Evolutionary conservation across 2,329 filamentous ascomycete genomes (phyloP), one percentile per base, ranked within the genome.

Genomic region (Arthrinium phaeospermum): DNA sequence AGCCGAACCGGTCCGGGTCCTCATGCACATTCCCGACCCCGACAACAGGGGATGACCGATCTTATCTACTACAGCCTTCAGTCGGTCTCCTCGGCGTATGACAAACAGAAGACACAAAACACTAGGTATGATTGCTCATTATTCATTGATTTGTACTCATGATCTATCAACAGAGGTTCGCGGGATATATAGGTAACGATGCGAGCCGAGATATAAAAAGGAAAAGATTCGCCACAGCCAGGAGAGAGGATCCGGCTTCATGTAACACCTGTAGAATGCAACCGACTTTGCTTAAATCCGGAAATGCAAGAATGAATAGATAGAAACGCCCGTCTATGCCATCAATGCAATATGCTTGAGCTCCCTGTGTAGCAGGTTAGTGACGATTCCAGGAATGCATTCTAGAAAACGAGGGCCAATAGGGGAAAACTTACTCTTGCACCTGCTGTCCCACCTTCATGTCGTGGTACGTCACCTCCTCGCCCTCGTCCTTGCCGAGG

Each of bases 391-490:
- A 4, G 6, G 6, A 8, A 49, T 8, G 10, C 67, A 4, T n/a
- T 3, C 3, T 4, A n/a, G 22, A 3, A n/a, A 30, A 3, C 3
- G 4, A 13, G 24, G 44, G 1, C 22, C 7, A 13, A 30, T 27
- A n/a, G 12, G 45, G 19, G 0, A 14, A 37, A 44, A 83, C 87
- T 77, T 75, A 89, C 87, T 83, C 84, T 75, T 90, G 84, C 19
- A 91, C 89, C 79, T 90, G 88, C 72, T 89, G 81, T 3, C 89
- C 89, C 16, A 90, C 89, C 81, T 90, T 90, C 82, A 89, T 88
- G 0, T 85, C 77, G 68, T 79, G 80, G 74, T 91, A 91, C 71
- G 80, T 78, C 0, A 81, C 81, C 75, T 84, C 84, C 8, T 83
- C 81, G 7, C 88, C 89, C 81, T 91, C 89, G 61, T 90, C 87